Base-by-base conservation (phyloP, 1,284 basidiomycete species). In the Moesziomyces sp. region DNA sequence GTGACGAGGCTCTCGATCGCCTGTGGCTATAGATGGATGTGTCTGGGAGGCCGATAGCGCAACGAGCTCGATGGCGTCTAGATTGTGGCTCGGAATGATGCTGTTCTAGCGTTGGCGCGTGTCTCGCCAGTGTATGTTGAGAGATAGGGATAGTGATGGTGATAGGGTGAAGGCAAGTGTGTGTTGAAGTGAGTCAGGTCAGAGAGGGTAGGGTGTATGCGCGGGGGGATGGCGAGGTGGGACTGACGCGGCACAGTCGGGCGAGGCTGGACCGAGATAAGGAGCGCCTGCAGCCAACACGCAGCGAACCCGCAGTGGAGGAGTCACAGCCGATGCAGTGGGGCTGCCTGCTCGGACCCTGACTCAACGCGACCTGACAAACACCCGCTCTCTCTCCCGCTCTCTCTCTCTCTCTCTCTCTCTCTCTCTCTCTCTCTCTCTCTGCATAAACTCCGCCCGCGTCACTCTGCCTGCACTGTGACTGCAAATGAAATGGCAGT, bases 1-100 rank as follows among this genome's bases (percentile, higher is more conserved):
- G 28, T 60, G 61, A 28, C 58, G 53, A 42, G 52, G 49, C 3
- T 62, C 44, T 14, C 57, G 61, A 50, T 70, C 28, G 30, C 54
- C 58, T 14, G 57, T 44, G 19, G 57, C 43, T 42, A 48, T 16
- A 18, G 50, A 73, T 1, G 53, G 64, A 48, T 67, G 52, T n/a
- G 48, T n/a, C 45, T 73, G 53, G 43, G 70, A 54, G 57, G 55
- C 52, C 48, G 63, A 72, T 16, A 63, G 55, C 23, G 63, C 63
- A 19, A 63, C 63, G 40, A 68, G 64, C 60, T 73, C 52, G 46
- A 71, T 71, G 38, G n/a, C 38, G 26, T 67, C 44, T 9, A 54
- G 23, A 24, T 18, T 28, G n/a, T 18, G 38, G 3, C 18, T 40
- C 46, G 59, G 58, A 21, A 69, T 63, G 47, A 23, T 58, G 26